A percentile compares a stretch with the other conserved stretches of the same genome.
Conservation (phyloP, 1,284 basidiomycete species). For the Tylopilus sp. region DNA sequence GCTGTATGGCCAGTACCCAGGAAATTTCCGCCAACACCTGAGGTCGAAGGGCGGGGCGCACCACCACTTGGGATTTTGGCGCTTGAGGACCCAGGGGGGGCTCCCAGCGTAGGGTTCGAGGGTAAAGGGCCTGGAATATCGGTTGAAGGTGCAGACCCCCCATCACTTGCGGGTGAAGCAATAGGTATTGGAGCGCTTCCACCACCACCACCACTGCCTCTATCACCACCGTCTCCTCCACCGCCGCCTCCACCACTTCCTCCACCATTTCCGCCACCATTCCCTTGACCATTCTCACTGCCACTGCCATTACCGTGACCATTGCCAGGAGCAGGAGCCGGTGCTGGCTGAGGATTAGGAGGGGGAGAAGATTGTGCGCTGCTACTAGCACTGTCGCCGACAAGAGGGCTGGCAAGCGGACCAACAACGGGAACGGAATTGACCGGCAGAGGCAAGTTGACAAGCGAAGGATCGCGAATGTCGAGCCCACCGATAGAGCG, state of each 20-base stretch:
- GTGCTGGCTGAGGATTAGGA: slow-evolving; percentile 1
- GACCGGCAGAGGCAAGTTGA: slow-evolving; percentile 39
- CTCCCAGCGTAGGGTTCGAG: not conserved
- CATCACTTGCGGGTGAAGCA: not conserved
- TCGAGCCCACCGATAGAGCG: slow-evolving; percentile 23
- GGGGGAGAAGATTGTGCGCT: slow-evolving; percentile 2
- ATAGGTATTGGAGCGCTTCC: slow-evolving; percentile 5
- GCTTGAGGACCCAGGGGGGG: not conserved
- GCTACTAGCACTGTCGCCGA: slow-evolving; percentile 24
- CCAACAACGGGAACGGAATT: slow-evolving; percentile 36
- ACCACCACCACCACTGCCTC: slow-evolving; percentile 3
- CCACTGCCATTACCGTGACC: not conserved
- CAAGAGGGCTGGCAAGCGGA: slow-evolving; percentile 36
- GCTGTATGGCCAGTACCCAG: not conserved
- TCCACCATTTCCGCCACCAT: not conserved
- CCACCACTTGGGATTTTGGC: too few species aligned
- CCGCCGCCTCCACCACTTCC: too few species aligned
- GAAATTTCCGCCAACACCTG: not conserved
- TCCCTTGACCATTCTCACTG: not conserved
- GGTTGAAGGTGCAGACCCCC: not conserved
- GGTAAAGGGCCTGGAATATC: not conserved
- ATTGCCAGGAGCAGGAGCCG: not conserved
- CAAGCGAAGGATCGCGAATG: slow-evolving; percentile 40
- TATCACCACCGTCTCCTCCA: too few species aligned
- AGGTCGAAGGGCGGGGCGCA: not conserved